Conservation (phyloP, 495 filamentous ascomycete species). For the Trichoderma asperelloides region DNA sequence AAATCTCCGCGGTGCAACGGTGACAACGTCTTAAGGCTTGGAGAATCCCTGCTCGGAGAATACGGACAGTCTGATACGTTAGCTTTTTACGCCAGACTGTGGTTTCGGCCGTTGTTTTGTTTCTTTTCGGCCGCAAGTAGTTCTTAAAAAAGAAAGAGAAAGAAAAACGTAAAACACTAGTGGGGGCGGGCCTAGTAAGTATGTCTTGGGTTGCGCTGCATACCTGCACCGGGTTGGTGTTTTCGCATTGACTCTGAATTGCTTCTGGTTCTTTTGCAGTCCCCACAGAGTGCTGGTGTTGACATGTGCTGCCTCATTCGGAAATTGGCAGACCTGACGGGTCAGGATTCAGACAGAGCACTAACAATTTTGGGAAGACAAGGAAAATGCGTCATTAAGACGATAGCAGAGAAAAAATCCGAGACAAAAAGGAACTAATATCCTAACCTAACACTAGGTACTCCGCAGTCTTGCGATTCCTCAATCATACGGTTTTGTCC, state of each 20-base stretch:
- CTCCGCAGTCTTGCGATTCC: background rate
- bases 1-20: background rate
- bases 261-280: background rate
- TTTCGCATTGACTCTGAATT: background rate
- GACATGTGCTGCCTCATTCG: background rate
- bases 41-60: background rate
- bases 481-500: background rate
- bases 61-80: background rate
- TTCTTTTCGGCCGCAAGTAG: background rate
- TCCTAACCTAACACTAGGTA: background rate
- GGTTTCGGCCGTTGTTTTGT: background rate
- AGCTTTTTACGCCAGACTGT: background rate
- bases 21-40: background rate
- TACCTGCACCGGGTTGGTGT: background rate
- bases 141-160: background rate
- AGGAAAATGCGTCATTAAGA: background rate
- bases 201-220: background rate
- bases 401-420: background rate
- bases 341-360: background rate
- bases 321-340: background rate
- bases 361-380: too few species aligned
- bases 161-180: background rate
- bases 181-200: background rate
- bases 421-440: background rate
- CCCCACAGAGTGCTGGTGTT: background rate